phyloP scores from a whole-genome alignment of 164 flowering plant genomes.

The Chimonanthus praecox region DNA sequence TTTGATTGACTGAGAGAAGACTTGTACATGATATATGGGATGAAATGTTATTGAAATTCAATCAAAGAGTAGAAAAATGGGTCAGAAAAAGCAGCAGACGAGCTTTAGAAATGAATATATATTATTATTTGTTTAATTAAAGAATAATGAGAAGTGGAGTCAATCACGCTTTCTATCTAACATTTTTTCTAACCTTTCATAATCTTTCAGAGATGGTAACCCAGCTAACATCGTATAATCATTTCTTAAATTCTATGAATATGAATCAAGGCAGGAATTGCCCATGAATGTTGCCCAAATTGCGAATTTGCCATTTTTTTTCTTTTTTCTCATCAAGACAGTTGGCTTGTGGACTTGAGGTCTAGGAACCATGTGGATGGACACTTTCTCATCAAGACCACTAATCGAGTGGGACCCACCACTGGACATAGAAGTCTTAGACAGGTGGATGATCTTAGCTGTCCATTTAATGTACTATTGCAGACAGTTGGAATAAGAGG shows the following conservation, averaged over 20 bases:
- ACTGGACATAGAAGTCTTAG: neutral
- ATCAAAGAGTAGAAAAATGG: neutral
- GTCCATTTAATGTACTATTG: neutral
- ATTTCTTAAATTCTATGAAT: neutral
- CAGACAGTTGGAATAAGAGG: neutral
- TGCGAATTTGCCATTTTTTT: neutral
- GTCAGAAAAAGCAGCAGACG: neutral
- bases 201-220: neutral
- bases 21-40: neutral
- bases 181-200: neutral
- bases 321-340: neutral
- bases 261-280: neutral
- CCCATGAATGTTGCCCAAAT: neutral
- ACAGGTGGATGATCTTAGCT: neutral
- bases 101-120: neutral
- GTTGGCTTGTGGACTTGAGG: neutral
- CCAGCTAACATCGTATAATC: neutral
- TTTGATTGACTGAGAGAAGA: neutral
- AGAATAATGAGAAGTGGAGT: neutral
- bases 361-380: neutral
- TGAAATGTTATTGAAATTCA: neutral
- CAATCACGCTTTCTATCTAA: neutral
- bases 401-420: neutral
- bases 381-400: neutral
- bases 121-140: neutral